Evolutionary conservation across 2,329 filamentous ascomycete genomes (phyloP).

Genomic region (Pseudohalonectria lignicola): DNA sequence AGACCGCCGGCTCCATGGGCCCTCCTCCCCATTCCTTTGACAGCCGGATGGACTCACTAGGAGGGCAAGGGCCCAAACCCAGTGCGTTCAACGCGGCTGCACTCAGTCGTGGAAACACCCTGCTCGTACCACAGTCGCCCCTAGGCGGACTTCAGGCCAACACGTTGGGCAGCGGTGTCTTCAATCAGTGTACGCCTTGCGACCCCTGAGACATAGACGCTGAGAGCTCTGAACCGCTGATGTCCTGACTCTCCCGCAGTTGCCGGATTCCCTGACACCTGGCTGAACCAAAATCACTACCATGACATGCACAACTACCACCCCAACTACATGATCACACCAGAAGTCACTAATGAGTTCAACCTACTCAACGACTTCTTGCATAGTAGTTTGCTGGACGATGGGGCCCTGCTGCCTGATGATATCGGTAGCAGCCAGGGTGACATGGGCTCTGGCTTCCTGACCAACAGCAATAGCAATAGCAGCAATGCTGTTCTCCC

Average conservation of each 20-base stretch:
- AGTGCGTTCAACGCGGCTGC: slow-evolving; percentile 26
- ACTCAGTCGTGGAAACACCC: slow-evolving; percentile 38
- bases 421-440: slow-evolving; percentile 38
- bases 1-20: slow-evolving; percentile 42
- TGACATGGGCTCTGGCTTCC: slow-evolving; percentile 37
- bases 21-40: slow-evolving; percentile 34
- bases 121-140: slow-evolving; percentile 52
- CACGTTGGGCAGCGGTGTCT: slow-evolving; percentile 46
- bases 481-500: slow-evolving; percentile 19
- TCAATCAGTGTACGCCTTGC: slow-evolving; percentile 71
- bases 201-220: no score
- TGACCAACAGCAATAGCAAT: slow-evolving; percentile 30
- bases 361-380: slow-evolving; percentile 95
- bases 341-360: slow-evolving; percentile 93
- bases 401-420: slow-evolving; percentile 59
- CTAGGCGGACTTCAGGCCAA: slow-evolving; percentile 51
- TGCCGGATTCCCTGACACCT: slow-evolving; percentile 71
- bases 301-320: slow-evolving; percentile 93
- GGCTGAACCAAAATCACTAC: slow-evolving; percentile 72
- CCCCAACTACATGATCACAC: slow-evolving; percentile 84
- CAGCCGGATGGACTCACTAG: slow-evolving; percentile 12
- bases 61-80: no score
- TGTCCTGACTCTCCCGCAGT: slow-evolving; percentile 35
- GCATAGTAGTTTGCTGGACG: slow-evolving; percentile 82
- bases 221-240: no score